A percentile compares a stretch with the other conserved stretches of the same genome.
phyloP scores from a whole-genome alignment of 2,329 filamentous ascomycete species.

The Calonectria leucothoes region DNA sequence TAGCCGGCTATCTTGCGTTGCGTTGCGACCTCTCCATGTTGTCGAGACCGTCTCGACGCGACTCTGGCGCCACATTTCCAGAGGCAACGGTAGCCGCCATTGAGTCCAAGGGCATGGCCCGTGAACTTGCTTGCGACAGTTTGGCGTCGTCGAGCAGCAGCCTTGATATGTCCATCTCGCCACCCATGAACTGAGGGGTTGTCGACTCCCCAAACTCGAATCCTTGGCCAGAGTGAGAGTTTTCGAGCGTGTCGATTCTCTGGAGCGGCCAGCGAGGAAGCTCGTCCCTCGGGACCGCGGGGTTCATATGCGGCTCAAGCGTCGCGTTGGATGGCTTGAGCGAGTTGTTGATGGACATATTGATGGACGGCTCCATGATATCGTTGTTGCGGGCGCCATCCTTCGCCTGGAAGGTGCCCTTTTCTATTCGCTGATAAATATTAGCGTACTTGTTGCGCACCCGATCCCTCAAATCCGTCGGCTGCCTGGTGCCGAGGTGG shows the following conservation, averaged over 20 bases:
- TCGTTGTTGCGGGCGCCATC: constrained; percentile 54
- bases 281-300: constrained; percentile 59
- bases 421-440: constrained; percentile 68
- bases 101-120: constrained; percentile 41
- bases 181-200: constrained; percentile 54
- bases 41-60: constrained; percentile 11
- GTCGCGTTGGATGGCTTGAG: constrained; percentile 53
- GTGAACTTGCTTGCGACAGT: constrained; percentile 36
- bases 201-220: constrained; percentile 60
- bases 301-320: constrained; percentile 54
- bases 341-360: constrained; percentile 60
- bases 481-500: constrained; percentile 68
- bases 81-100: constrained; percentile 40
- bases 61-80: constrained; percentile 25
- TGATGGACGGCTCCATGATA: constrained; percentile 63
- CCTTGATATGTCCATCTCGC: constrained; percentile 73
- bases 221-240: constrained; percentile 38
- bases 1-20: constrained; percentile 25
- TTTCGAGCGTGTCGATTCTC: constrained; percentile 45
- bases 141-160: constrained; percentile 67
- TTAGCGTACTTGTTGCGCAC: constrained; percentile 73
- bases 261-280: constrained; percentile 56
- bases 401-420: constrained; percentile 61
- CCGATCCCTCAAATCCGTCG: constrained; percentile 72
- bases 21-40: constrained; percentile 29